phyloP scores from a whole-genome alignment of 768 basidiomycete genomes.

The Floccularia luteovirens region DNA sequence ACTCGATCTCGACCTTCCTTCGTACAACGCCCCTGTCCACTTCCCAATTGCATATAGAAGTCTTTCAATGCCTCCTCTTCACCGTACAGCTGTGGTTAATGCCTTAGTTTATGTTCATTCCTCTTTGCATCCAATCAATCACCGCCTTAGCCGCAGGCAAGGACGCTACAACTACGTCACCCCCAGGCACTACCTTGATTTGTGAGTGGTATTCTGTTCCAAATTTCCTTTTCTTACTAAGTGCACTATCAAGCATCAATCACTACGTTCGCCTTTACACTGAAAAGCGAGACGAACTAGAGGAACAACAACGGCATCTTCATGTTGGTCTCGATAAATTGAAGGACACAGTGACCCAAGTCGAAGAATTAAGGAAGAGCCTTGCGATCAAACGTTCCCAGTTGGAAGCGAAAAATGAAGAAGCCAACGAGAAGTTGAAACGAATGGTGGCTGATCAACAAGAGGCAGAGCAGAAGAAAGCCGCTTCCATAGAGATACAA shows the following conservation, averaged over 20 bases:
- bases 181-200: constrained; percentile 96
- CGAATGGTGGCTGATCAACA: constrained; percentile 99
- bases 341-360: constrained; percentile 91
- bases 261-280: constrained; percentile 94
- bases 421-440: constrained; percentile 95
- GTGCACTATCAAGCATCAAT: constrained; percentile 60
- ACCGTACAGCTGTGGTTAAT: constrained; percentile 89
- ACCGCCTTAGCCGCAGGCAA: constrained; percentile 81
- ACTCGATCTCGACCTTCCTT: constrained; percentile 83
- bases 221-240: constrained; percentile 5
- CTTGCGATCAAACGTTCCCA: constrained; percentile 91
- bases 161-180: constrained; percentile 97
- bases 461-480: constrained; percentile 97
- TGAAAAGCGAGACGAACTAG: constrained; percentile 95
- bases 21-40: constrained; percentile 68
- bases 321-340: constrained; percentile 98
- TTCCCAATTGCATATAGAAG: constrained; percentile 91
- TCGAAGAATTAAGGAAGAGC: constrained; percentile 92
- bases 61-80: constrained; percentile 78
- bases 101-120: constrained; percentile 89
- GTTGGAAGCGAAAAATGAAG: constrained; percentile 85
- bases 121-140: constrained; percentile 84
- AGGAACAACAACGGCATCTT: constrained; percentile 97
- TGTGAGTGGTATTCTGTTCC: constrained; percentile 51
- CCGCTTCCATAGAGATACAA: constrained; percentile 93